These are phyloP conservation scores for Lonicera japonica DNA, from an alignment of 129 eudicot species.

Conservation along the genomic window DNA sequence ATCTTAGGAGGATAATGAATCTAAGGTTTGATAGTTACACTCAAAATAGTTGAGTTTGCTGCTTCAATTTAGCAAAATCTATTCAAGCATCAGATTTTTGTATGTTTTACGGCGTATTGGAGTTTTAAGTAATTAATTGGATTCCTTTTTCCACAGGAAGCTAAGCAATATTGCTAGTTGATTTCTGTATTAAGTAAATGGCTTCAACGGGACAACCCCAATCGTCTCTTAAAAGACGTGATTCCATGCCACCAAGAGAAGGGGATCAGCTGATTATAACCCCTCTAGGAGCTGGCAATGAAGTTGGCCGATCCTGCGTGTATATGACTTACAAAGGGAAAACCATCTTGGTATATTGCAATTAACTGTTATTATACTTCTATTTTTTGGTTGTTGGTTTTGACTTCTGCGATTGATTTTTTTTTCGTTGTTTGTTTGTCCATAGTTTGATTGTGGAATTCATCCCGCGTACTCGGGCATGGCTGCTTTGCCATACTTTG, in stretches of 20 bases:
- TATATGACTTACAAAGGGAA: constrained; percentile 92
- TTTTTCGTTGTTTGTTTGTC: not conserved
- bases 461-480: constrained; percentile 97
- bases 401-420: not conserved
- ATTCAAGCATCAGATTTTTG: no score
- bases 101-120: no score
- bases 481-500: constrained; percentile 98
- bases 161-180: not conserved
- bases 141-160: not conserved
- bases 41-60: no score
- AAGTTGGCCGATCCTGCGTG: constrained; percentile 93
- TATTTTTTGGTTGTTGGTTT: not conserved
- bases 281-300: constrained; percentile 94
- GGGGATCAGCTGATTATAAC: constrained; percentile 76
- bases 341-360: constrained; percentile 55
- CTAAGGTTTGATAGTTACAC: no score
- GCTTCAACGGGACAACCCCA: constrained; percentile 57
- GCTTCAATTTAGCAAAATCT: no score
- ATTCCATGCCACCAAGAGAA: constrained; percentile 46
- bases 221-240: constrained; percentile 60
- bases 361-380: not conserved
- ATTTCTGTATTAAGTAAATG: constrained; percentile 24
- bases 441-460: constrained; percentile 94
- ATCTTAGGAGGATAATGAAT: no score
- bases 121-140: not conserved